These are phyloP conservation scores for Fagopyrum tataricum DNA, from an alignment of 148 eudicot species.

Conservation along the genomic window DNA sequence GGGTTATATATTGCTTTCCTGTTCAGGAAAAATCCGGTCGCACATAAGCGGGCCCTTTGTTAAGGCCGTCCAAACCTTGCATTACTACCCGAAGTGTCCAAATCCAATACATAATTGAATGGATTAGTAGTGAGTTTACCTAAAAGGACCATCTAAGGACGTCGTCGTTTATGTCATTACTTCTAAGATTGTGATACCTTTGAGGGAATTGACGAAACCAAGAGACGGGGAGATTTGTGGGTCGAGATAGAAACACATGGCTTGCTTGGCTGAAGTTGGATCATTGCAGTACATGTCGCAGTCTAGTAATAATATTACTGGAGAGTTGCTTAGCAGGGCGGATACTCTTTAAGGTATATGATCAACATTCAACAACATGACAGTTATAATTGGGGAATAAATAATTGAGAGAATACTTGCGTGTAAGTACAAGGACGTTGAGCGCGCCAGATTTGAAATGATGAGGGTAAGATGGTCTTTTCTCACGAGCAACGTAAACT, in stretches of 20 bases:
- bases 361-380: slow-evolving; percentile 19
- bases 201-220: slow-evolving; percentile 39
- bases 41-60: slow-evolving; percentile 35
- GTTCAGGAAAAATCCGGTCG: slow-evolving; percentile 55
- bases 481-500: slow-evolving; percentile 60
- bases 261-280: slow-evolving; percentile 32
- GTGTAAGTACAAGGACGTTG: slow-evolving; percentile 40
- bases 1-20: slow-evolving; percentile 46
- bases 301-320: slow-evolving; percentile 30
- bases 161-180: slow-evolving; percentile 39
- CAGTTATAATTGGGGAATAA: neutral
- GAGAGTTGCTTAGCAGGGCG: slow-evolving; percentile 30
- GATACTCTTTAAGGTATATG: slow-evolving; percentile 41
- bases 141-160: slow-evolving; percentile 22
- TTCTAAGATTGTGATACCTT: slow-evolving; percentile 25
- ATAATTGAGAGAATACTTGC: neutral
- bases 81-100: slow-evolving; percentile 18
- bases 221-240: slow-evolving; percentile 17
- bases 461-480: slow-evolving; percentile 50
- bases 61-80: slow-evolving; percentile 52
- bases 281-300: slow-evolving; percentile 51
- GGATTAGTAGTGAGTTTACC: slow-evolving; percentile 16
- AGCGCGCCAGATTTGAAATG: slow-evolving; percentile 66
- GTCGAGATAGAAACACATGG: slow-evolving; percentile 42
- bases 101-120: neutral